phyloP scores from a whole-genome alignment of 2,329 filamentous ascomycete species.

The Metarhizium rileyi region DNA sequence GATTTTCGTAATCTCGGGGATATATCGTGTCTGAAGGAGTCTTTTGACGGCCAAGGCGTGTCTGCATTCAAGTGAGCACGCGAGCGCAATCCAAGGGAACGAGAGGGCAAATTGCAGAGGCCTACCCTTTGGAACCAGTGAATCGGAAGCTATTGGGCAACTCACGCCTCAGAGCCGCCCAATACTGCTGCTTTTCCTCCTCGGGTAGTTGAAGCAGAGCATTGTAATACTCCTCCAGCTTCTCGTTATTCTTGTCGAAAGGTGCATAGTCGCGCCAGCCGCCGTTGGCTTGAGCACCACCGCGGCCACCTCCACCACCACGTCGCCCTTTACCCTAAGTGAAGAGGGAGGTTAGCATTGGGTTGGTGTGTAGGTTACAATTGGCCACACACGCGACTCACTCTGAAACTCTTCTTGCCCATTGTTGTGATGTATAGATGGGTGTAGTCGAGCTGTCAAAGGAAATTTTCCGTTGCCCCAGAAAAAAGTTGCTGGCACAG shows the following conservation, averaged over 20 bases:
- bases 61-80: conserved; percentile 30
- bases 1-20: conserved; percentile 81
- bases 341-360: not conserved
- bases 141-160: conserved; percentile 97
- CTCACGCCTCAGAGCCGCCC: conserved; percentile 72
- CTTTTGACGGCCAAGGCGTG: conserved; percentile 90
- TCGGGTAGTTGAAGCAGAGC: conserved; percentile 64
- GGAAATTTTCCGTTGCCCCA: conserved; percentile 1
- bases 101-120: not conserved
- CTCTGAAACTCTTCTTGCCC: conserved; percentile 28
- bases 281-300: conserved; percentile 13
- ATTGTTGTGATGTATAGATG: conserved; percentile 17
- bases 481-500: not conserved
- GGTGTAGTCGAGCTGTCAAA: not conserved
- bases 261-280: conserved; percentile 27
- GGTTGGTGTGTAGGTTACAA: conserved; percentile 7
- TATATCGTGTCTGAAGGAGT: conserved; percentile 77
- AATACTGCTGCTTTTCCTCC: conserved; percentile 71
- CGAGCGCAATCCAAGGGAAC: conserved; percentile 2
- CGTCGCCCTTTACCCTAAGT: conserved; percentile 26
- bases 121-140: conserved; percentile 81
- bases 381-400: conserved; percentile 11
- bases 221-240: conserved; percentile 82
- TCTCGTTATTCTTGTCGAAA: conserved; percentile 69
- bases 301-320: conserved; percentile 25